These are phyloP conservation scores for Scedosporium boydii DNA, from an alignment of 2,329 filamentous ascomycete genomes.

Conservation along the genomic window DNA sequence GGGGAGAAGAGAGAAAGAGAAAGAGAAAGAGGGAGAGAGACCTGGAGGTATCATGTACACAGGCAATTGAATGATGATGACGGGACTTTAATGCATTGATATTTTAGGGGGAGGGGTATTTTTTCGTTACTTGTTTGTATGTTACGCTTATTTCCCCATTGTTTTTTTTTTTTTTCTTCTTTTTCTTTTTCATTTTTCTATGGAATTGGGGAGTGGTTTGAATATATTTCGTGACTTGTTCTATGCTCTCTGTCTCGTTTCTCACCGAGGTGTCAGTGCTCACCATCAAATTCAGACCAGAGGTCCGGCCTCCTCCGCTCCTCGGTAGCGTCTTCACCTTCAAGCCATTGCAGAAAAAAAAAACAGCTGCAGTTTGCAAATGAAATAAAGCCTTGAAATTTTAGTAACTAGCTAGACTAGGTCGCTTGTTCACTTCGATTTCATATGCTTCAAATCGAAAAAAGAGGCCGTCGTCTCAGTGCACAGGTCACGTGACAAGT, in stretches of 20 bases:
- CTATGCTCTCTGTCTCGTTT: too few species aligned
- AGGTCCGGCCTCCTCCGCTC: too few species aligned
- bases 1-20: background rate
- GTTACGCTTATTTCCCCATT: background rate
- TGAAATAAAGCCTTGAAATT: too few species aligned
- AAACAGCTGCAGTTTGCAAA: background rate
- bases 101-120: background rate
- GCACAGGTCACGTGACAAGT: background rate
- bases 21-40: background rate
- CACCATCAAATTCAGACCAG: too few species aligned
- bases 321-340: background rate
- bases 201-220: background rate
- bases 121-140: background rate
- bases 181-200: background rate
- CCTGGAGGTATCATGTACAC: conserved; percentile 5
- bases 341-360: background rate
- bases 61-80: background rate
- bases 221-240: too few species aligned
- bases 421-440: background rate
- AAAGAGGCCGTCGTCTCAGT: background rate
- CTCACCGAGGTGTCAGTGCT: too few species aligned
- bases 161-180: background rate
- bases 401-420: too few species aligned
- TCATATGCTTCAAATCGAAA: background rate
- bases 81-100: background rate